Evolutionary conservation across 176 grass and related monocot species (phyloP).

Genomic region (Saccharum officinarum): DNA sequence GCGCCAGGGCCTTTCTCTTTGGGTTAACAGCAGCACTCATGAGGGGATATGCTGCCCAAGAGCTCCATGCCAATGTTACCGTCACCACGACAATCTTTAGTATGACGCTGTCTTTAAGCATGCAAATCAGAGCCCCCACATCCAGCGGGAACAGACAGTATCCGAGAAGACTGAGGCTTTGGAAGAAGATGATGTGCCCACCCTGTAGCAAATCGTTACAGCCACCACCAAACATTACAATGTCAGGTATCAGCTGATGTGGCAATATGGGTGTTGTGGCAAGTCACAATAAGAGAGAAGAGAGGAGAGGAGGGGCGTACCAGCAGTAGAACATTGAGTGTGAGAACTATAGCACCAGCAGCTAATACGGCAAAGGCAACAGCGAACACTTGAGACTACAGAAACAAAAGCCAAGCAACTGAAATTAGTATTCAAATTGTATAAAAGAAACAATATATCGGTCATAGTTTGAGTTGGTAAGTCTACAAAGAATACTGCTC

Average conservation of each 20-base stretch:
- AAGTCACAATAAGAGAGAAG: background rate
- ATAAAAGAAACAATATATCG: background rate
- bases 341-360: slow-evolving; percentile 87
- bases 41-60: slow-evolving; percentile 93
- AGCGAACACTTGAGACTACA: slow-evolving; percentile 92
- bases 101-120: slow-evolving; percentile 64
- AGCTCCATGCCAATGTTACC: slow-evolving; percentile 82
- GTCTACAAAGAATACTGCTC: background rate
- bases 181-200: slow-evolving; percentile 93
- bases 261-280: background rate
- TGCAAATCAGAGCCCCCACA: slow-evolving; percentile 75
- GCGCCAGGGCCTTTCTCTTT: slow-evolving; percentile 82
- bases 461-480: background rate
- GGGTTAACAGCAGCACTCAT: slow-evolving; percentile 90
- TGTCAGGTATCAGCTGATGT: background rate
- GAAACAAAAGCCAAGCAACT: slow-evolving; percentile 17
- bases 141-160: slow-evolving; percentile 92
- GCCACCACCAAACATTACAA: background rate
- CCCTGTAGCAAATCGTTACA: slow-evolving; percentile 48
- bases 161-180: slow-evolving; percentile 90
- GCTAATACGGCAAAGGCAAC: slow-evolving; percentile 93
- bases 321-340: slow-evolving; percentile 91
- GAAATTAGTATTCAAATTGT: slow-evolving; percentile 1
- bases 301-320: slow-evolving; percentile 17
- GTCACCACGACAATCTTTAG: slow-evolving; percentile 65